These are phyloP conservation scores for Trichoderma sp. DNA, from an alignment of 2,329 filamentous ascomycete genomes.

Conservation along the genomic window DNA sequence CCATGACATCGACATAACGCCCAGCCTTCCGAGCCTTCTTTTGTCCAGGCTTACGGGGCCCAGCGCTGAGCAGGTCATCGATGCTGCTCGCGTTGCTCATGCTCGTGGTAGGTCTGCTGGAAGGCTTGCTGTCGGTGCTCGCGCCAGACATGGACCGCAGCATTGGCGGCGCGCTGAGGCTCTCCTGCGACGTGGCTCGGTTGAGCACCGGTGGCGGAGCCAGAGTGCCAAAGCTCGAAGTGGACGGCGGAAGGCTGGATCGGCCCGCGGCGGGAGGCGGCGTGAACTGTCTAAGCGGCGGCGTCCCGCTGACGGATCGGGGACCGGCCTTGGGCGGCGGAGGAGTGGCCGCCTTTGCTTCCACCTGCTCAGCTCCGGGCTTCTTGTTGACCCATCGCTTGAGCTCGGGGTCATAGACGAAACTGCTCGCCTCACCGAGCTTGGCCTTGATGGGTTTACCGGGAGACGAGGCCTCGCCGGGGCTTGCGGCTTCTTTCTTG, in stretches of 20 bases:
- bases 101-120: constrained; percentile 72
- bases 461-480: constrained; percentile 45
- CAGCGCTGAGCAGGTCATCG: constrained; percentile 83
- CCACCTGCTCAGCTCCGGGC: constrained; percentile 64
- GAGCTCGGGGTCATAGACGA: constrained; percentile 92
- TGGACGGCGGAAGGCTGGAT: constrained; percentile 41
- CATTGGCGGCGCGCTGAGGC: constrained; percentile 48
- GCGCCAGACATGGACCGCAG: constrained; percentile 52
- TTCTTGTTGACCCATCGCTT: constrained; percentile 99
- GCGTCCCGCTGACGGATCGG: constrained; percentile 57
- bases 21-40: constrained; percentile 80
- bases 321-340: constrained; percentile 71
- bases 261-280: constrained; percentile 39
- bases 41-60: constrained; percentile 64
- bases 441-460: constrained; percentile 85
- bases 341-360: constrained; percentile 67
- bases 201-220: constrained; percentile 39
- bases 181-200: constrained; percentile 44
- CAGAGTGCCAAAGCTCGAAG: constrained; percentile 34
- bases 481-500: constrained; percentile 55
- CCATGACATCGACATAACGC: constrained; percentile 96
- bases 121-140: constrained; percentile 52
- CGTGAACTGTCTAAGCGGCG: constrained; percentile 48
- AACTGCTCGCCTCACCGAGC: constrained; percentile 87
- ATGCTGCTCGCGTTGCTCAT: constrained; percentile 94